These are phyloP conservation scores for Immersiella caudata DNA, from an alignment of 495 filamentous ascomycete genomes.

Conservation along the genomic window DNA sequence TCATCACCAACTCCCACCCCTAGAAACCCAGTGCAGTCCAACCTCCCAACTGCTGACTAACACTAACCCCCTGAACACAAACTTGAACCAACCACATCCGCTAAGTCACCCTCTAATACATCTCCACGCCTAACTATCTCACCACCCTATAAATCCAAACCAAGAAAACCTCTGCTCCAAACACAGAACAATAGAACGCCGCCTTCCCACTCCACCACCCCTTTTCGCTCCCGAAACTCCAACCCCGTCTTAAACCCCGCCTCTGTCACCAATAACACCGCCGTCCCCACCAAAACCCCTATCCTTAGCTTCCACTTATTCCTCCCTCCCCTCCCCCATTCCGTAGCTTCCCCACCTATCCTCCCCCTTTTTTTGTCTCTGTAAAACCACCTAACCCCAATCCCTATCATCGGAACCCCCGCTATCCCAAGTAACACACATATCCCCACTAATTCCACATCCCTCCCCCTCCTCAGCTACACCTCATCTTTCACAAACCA, in stretches of 20 bases:
- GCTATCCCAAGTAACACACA: conserved; percentile 66
- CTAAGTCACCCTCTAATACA: no score
- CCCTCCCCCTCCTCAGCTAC: conserved; percentile 46
- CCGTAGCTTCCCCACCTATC: no score
- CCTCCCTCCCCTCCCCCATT: neutral
- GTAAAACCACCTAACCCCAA: neutral
- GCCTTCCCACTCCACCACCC: conserved; percentile 20
- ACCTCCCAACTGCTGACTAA: no score
- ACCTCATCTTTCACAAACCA: conserved; percentile 61
- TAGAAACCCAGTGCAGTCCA: no score
- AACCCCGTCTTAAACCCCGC: conserved; percentile 21
- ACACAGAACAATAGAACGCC: conserved; percentile 22
- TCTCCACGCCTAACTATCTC: neutral
- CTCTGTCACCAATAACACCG: conserved; percentile 21
- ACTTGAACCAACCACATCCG: no score
- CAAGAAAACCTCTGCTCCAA: conserved; percentile 20
- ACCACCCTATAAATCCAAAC: conserved; percentile 6
- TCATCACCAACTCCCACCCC: no score
- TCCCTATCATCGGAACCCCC: conserved; percentile 62
- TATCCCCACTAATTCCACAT: conserved; percentile 63
- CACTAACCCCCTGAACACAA: no score
- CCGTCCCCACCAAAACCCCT: conserved; percentile 5
- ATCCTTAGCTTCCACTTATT: conserved; percentile 1
- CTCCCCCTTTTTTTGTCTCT: neutral
- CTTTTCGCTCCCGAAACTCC: neutral